Base-by-base conservation (phyloP, 129 eudicot genomes). In the Rutidosis leptorrhynchoides region DNA sequence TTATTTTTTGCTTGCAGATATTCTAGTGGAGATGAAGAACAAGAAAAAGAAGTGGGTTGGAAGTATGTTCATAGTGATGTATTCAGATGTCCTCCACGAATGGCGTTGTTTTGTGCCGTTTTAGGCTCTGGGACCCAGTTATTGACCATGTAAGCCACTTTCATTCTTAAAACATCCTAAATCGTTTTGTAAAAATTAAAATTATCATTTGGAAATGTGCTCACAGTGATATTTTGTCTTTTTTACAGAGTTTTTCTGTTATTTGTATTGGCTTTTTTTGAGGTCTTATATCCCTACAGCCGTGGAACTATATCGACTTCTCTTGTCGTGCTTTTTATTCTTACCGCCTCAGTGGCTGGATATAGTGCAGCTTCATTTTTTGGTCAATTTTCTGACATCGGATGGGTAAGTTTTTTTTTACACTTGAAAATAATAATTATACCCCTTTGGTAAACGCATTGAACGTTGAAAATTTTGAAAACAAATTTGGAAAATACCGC, bases 21-120 rank as follows among this genome's bases (percentile, higher is more conserved):
- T 76, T 70, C 89, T 51, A 69, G 74, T 65, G 96, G 94, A 59
- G 94, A 87, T 68, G 98, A 88, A 71, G 98, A 89, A 80, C 93
- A 92, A 71, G 93, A 87, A 53, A 88, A 88, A 70, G 98, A 92
- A 70, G 85, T 82, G 67, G 95, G 96, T 35, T 85, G 96, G 98
- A 84, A 86, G 70, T 77, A 85, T 61, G 83, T 87, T 69, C 93
- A 85, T 37, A 72, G 89, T 62, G 95, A 88, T 81, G 95, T 88
- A 7, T 85, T 88, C 79, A 69, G 87, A 83, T 78, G 87, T 69
- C 98, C 98, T 29, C 72, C 82, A 19, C 54, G 55, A 32, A 63
- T 85, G 82, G 82, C 81, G 25, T 72, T 92, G 66, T 80, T 92
- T 63, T 88, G 85, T 69, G 96, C 96, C 49, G 63, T 92, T 67